Base-by-base conservation (phyloP, 148 eudicot genomes). In the Silene latifolia region DNA sequence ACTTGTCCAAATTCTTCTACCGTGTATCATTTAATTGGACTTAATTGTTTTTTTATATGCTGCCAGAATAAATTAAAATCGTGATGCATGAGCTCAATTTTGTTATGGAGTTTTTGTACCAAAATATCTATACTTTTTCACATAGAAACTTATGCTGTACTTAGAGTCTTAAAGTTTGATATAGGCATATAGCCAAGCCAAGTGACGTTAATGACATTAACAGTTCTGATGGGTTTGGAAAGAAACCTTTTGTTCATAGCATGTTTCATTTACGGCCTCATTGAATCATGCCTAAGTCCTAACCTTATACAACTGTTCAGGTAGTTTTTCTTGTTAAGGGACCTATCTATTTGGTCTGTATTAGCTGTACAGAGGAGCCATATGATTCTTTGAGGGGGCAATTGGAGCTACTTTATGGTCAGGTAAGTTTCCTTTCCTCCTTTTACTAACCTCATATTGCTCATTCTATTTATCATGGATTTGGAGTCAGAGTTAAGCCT, bases 311-410 rank as follows among this genome's bases (percentile, higher is more conserved):
- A 19, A 24, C 8, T 24, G 51, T 80, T 68, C 87, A 94, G 98
- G 93, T 95, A 59, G 88, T 90, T 63, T 95, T 95, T 78, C 97
- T 95, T 75, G 97, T 90, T 21, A 92, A 92, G 82, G 97, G 96
- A 62, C 98, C 97, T 8, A 92, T 95, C 35, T 95, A 95, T 82
- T 86, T 95, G 73, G 97, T 95, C 74, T 95, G 98, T 89, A 95
- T 95, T 77, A 92, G 97, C 80, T 95, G 97, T 72, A 95, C 98
- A 20, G 93, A 95, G 80, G 98, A 95, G 79, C 93, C 97, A 72
- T 90, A 84, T 48, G 96, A 90, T 68, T 89, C 93, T 63, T 80
- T 95, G 54, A 84, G 77, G 84, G 93, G 86, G 67, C 98, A 95
- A 78, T 82, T 95, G 85, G 97, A 95, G 83, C 91, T 90, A 67